Evolutionary conservation across 192 early-diverging fungal species (phyloP).

Genomic region (Umbelopsis vinacea): DNA sequence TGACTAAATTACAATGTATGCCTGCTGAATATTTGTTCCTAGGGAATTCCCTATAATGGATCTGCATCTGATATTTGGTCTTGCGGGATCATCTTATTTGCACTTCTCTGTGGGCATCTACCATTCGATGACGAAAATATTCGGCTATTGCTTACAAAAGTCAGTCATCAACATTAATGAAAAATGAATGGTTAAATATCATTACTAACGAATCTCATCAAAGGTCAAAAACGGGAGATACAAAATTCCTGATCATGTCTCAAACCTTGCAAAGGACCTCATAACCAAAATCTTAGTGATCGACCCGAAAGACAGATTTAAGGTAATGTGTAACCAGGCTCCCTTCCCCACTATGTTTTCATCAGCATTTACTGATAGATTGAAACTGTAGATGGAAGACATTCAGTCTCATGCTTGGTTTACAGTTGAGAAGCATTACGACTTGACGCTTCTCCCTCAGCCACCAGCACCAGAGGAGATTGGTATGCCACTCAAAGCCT

Average conservation of each 20-base stretch:
- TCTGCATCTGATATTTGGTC: slow-evolving; percentile 73
- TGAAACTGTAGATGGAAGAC: slow-evolving; percentile 48
- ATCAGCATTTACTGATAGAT: not conserved
- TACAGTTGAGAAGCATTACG: slow-evolving; percentile 22
- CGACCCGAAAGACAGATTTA: slow-evolving; percentile 47
- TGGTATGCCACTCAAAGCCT: slow-evolving; percentile 19
- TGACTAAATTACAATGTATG: not conserved
- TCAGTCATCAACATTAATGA: slow-evolving; percentile 22
- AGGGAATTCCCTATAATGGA: slow-evolving; percentile 69
- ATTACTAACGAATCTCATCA: not conserved
- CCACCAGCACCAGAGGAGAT: slow-evolving; percentile 34
- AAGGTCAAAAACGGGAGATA: slow-evolving; percentile 46
- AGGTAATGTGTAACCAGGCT: slow-evolving; percentile 35
- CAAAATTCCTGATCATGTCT: slow-evolving; percentile 44
- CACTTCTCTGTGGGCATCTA: slow-evolving; percentile 69
- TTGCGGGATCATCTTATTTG: slow-evolving; percentile 76
- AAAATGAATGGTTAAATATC: not conserved
- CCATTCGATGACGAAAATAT: slow-evolving; percentile 84
- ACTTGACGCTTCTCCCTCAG: slow-evolving; percentile 26
- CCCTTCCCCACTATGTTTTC: not conserved
- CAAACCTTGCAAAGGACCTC: slow-evolving; percentile 39
- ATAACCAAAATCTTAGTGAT: slow-evolving; percentile 47
- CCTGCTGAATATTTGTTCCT: slow-evolving; percentile 7
- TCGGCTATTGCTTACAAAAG: slow-evolving; percentile 60
- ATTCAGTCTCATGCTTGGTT: slow-evolving; percentile 69